These are phyloP conservation scores for Aeschynomene evenia DNA, from an alignment of 306 rosid genomes.

Conservation along the genomic window DNA sequence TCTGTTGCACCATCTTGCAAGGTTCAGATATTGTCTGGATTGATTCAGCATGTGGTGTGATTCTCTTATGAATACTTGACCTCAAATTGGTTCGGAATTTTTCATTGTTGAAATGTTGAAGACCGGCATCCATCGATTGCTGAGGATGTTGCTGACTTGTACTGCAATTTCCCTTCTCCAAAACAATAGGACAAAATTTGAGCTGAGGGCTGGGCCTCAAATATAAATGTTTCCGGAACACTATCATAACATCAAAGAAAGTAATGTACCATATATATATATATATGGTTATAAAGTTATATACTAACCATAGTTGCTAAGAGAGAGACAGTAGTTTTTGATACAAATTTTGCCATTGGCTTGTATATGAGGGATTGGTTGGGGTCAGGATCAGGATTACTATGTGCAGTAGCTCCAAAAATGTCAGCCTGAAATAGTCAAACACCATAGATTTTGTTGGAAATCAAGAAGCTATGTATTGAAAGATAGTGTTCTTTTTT, in stretches of 20 bases:
- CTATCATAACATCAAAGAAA: not conserved
- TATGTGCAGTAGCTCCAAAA: conserved; percentile 40
- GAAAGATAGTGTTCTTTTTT: too few species aligned
- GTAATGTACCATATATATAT: not conserved
- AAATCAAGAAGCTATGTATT: conserved; percentile 36
- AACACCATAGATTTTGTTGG: conserved; percentile 16
- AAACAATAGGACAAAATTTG: conserved; percentile 8
- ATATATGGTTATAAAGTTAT: too few species aligned
- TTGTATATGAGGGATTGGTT: conserved; percentile 62
- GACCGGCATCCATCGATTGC: conserved; percentile 37
- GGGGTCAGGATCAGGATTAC: conserved; percentile 48
- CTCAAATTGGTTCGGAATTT: conserved; percentile 39
- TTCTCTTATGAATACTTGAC: conserved; percentile 43
- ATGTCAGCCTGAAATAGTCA: conserved; percentile 51
- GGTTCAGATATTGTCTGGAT: conserved; percentile 39
- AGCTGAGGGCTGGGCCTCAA: not conserved
- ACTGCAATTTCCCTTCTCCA: conserved; percentile 67
- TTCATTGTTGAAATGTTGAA: conserved; percentile 46
- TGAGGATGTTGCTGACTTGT: conserved; percentile 44
- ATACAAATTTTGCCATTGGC: conserved; percentile 82
- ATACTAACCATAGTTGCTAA: conserved; percentile 79
- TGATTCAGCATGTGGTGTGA: conserved; percentile 39
- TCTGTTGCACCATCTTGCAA: conserved; percentile 43
- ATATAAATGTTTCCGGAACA: not conserved
- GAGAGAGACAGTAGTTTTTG: conserved; percentile 76